These are phyloP conservation scores for Monarda citriodora DNA, from an alignment of 305 asterid genomes.

Conservation along the genomic window DNA sequence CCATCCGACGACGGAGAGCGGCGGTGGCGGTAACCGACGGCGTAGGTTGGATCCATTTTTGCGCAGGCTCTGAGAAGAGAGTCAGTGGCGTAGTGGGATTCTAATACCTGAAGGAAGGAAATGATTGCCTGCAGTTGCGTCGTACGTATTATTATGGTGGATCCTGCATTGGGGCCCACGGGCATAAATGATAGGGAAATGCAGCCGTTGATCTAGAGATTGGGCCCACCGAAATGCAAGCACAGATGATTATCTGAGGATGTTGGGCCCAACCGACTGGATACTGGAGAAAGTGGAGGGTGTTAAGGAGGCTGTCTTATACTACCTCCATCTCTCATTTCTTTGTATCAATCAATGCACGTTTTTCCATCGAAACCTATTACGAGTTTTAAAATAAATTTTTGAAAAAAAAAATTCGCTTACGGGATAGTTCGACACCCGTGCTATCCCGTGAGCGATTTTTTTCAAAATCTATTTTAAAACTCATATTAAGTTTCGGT, in stretches of 20 bases:
- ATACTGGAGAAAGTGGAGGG: slow-evolving; percentile 11
- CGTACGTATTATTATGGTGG: slow-evolving; percentile 6
- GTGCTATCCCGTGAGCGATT: too few relatives aligned
- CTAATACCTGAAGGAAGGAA: slow-evolving; percentile 8
- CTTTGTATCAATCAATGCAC: too few relatives aligned
- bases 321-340: too few relatives aligned
- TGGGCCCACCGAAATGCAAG: background rate
- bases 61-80: slow-evolving; percentile 3
- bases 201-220: slow-evolving; percentile 5
- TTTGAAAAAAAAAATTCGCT: too few relatives aligned
- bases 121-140: background rate
- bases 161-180: slow-evolving; percentile 1
- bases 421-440: too few relatives aligned
- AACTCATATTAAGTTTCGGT: too few relatives aligned
- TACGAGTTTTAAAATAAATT: too few relatives aligned
- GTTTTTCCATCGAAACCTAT: too few relatives aligned
- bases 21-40: slow-evolving; percentile 44
- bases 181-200: background rate
- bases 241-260: slow-evolving; percentile 8
- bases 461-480: too few relatives aligned
- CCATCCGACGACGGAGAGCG: slow-evolving; percentile 71
- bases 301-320: slow-evolving; percentile 2
- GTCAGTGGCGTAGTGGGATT: slow-evolving; percentile 29
- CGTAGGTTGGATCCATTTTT: slow-evolving; percentile 46
- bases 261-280: slow-evolving; percentile 25